Percentiles rank a stretch among this genome's conserved stretches.
Conservation (phyloP, 2,329 filamentous ascomycete species). For the Periconia sp. region DNA sequence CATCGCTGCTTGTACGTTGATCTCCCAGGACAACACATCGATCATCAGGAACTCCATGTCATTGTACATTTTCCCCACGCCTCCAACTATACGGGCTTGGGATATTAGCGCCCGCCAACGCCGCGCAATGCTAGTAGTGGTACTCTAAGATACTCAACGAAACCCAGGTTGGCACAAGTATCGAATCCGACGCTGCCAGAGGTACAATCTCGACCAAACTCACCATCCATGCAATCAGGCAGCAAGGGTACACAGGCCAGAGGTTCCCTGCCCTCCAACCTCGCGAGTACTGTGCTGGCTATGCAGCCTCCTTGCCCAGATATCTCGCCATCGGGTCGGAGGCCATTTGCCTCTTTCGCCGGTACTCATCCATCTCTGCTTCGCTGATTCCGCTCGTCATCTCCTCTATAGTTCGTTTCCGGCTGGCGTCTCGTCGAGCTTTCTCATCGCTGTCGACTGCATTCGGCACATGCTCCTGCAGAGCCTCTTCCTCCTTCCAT, state of each 20-base stretch:
- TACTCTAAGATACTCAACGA: no score
- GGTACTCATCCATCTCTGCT: constrained; percentile 85
- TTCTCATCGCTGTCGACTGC: constrained; percentile 50
- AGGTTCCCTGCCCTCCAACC: no score
- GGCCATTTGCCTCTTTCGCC: constrained; percentile 73
- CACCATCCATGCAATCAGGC: no score
- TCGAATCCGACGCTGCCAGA: no score
- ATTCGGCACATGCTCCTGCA: constrained; percentile 52
- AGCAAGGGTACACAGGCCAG: no score
- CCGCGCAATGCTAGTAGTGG: constrained; percentile 46
- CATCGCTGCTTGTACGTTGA: constrained; percentile 27
- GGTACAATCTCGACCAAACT: no score
- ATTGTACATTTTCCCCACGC: no score
- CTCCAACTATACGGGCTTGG: constrained; percentile 24
- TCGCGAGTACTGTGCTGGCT: no score
- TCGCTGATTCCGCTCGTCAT: constrained; percentile 80
- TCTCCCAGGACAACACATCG: constrained; percentile 44
- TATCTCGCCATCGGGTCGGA: constrained; percentile 89
- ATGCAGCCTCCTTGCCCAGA: constrained; percentile 70
- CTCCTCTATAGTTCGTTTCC: constrained; percentile 79
- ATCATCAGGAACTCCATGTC: constrained; percentile 41
- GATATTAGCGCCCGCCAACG: constrained; percentile 30
- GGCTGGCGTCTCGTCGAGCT: constrained; percentile 51
- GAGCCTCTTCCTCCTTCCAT: constrained; percentile 50
- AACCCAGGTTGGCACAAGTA: no score